Percentiles rank a stretch among this genome's conserved stretches.
These are phyloP conservation scores for Irpex sp. DNA, from an alignment of 1,284 basidiomycete genomes.

Conservation along the genomic window DNA sequence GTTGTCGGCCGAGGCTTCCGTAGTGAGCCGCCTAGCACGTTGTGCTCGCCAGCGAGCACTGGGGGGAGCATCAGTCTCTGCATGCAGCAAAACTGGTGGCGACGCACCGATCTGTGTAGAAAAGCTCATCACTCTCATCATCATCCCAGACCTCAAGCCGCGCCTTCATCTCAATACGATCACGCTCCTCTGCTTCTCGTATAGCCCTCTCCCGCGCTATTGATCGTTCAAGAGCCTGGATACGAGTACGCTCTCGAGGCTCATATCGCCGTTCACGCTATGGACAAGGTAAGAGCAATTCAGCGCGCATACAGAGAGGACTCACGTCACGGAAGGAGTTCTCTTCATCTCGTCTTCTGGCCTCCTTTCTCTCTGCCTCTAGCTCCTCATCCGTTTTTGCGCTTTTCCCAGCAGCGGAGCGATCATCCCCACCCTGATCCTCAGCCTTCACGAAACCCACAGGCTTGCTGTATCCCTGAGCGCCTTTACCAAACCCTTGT, in stretches of 20 bases:
- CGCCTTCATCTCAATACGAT: conserved; percentile 63
- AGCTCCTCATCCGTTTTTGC: conserved; percentile 81
- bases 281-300: not conserved
- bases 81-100: not conserved
- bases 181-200: conserved; percentile 70
- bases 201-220: conserved; percentile 67
- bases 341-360: conserved; percentile 70
- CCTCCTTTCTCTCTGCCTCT: conserved; percentile 72
- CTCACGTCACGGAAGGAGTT: conserved; percentile 80
- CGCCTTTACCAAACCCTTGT: conserved; percentile 55
- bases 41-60: conserved; percentile 73
- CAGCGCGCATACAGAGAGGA: not conserved
- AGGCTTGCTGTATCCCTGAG: conserved; percentile 72
- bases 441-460: conserved; percentile 76
- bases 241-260: conserved; percentile 70
- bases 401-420: conserved; percentile 32
- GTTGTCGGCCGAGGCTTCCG: conserved; percentile 79
- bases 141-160: conserved; percentile 84
- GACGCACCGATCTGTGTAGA: conserved; percentile 76
- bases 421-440: conserved; percentile 27
- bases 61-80: not conserved
- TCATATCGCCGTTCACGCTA: conserved; percentile 82
- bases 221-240: conserved; percentile 69
- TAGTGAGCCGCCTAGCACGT: conserved; percentile 57
- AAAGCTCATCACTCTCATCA: conserved; percentile 82